These are phyloP conservation scores for Hypsizygus ulmarius DNA, from an alignment of 1,284 basidiomycete species.

Conservation along the genomic window DNA sequence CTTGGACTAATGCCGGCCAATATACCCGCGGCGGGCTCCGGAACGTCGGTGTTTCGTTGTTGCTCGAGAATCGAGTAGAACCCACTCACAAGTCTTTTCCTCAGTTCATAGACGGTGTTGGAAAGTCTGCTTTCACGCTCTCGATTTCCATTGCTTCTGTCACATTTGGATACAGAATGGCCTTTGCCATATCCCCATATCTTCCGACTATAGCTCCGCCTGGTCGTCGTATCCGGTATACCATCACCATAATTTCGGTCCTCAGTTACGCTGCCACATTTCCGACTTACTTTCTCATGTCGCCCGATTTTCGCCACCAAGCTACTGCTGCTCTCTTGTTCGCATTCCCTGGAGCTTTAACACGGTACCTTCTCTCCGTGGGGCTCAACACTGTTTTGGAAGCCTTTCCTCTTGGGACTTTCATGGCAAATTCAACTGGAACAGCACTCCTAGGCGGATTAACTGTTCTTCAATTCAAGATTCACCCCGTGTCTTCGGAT, in stretches of 20 bases:
- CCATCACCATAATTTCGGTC: conserved; percentile 47
- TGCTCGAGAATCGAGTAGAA: conserved; percentile 3
- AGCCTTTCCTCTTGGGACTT: conserved; percentile 83
- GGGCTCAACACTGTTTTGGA: conserved; percentile 66
- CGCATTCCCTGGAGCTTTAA: conserved; percentile 84
- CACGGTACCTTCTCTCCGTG: conserved; percentile 79
- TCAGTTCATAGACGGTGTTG: conserved; percentile 85
- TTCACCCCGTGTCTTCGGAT: conserved; percentile 41
- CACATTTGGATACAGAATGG: conserved; percentile 58
- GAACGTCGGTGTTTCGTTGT: conserved; percentile 57
- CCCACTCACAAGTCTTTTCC: conserved; percentile 12
- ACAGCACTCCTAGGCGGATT: conserved; percentile 74
- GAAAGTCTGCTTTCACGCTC: conserved; percentile 78
- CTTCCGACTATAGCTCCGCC: conserved; percentile 42
- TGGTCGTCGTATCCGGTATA: conserved; percentile 39
- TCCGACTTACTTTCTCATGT: conserved; percentile 75
- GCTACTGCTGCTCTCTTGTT: conserved; percentile 90
- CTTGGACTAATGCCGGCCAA: conserved; percentile 74
- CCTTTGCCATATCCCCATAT: conserved; percentile 38
- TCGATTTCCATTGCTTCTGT: conserved; percentile 67
- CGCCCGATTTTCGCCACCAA: conserved; percentile 70
- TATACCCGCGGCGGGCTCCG: conserved; percentile 68
- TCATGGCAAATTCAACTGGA: conserved; percentile 81
- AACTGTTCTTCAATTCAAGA: conserved; percentile 65
- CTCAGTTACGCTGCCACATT: conserved; percentile 66